Base-by-base conservation (phyloP, 176 grass and related monocot genomes). In the Thalia dealbata region DNA sequence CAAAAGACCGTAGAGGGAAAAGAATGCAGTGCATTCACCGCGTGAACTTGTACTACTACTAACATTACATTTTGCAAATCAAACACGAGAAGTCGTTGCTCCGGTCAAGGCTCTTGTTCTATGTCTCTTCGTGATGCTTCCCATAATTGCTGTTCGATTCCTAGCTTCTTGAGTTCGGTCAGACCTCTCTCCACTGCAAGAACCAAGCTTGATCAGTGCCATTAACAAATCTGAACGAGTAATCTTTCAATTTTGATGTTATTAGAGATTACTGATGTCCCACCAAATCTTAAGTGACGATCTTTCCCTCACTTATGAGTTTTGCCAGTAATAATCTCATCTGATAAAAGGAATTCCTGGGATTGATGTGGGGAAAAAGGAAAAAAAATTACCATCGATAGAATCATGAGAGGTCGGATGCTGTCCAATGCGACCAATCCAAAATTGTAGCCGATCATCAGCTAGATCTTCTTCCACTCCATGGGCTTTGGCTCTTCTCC, bases 121-220 rank as follows among this genome's bases (percentile, higher is more conserved):
- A 82, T 86, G 48, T 95, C 95, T 80, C 83, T 84, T 63, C 95
- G 88, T 0, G 87, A 93, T 24, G 85, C 83, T 61, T 95, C 90
- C 95, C 95, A 95, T 72, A 99, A 54, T 74, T 93, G 90, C 70
- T 88, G 87, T 54, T 99, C 95, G 41, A 91, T 83, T 46, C 85
- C 83, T 69, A 93, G 30, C 75, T 99, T 99, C 74, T 88, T 86
- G 26, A 99, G 83, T 78, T 99, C 95, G 44, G 81, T 91, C 64
- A 99, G 61, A 82, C 90, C 90, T 77, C 95, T 90, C 83, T 99
- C 95, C 83, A 95, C 95, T 99, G 90, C 75, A 83, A 86, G n/a
- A n/a, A 38, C 32, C 32, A 38, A 2, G 32, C n/a, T n/a, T n/a
- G n/a, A n/a, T n/a, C n/a, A n/a, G 4, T 2, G 32, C 32, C 32